phyloP scores from a whole-genome alignment of 2,329 filamentous ascomycete genomes.

The Colletotrichum sp. region DNA sequence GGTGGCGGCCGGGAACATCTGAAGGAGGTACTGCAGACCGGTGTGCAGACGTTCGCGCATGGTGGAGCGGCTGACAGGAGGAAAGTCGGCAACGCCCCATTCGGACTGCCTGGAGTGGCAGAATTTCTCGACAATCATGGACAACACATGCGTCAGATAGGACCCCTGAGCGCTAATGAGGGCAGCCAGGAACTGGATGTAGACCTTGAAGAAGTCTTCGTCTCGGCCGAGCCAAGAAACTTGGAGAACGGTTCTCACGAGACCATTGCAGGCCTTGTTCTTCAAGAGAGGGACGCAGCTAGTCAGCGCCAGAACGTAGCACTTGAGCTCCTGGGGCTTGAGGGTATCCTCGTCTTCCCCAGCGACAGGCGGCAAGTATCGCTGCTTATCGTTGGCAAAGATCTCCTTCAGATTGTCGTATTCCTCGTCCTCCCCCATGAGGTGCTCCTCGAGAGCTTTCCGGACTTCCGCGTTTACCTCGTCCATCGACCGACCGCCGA shows the following conservation, averaged over 20 bases:
- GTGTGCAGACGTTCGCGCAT: slow-evolving; percentile 79
- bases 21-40: slow-evolving; percentile 76
- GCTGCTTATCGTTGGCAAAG: slow-evolving; percentile 56
- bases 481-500: slow-evolving; percentile 56
- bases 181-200: slow-evolving; percentile 70
- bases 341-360: slow-evolving; percentile 51
- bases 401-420: slow-evolving; percentile 67
- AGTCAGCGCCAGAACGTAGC: slow-evolving; percentile 68
- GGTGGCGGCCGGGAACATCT: slow-evolving; percentile 81
- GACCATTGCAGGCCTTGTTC: slow-evolving; percentile 61
- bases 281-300: slow-evolving; percentile 65
- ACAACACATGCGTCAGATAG: slow-evolving; percentile 76
- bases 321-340: slow-evolving; percentile 61
- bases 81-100: slow-evolving; percentile 56
- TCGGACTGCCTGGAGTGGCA: slow-evolving; percentile 53
- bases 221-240: slow-evolving; percentile 71
- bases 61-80: slow-evolving; percentile 65
- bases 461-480: slow-evolving; percentile 61
- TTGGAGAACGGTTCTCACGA: slow-evolving; percentile 64
- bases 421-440: slow-evolving; percentile 61
- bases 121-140: slow-evolving; percentile 83
- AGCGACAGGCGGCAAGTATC: slow-evolving; percentile 41
- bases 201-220: slow-evolving; percentile 69
- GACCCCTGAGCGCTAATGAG: slow-evolving; percentile 84
- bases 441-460: slow-evolving; percentile 61